phyloP scores from a whole-genome alignment of 1,139 yeast genomes.

The Magnusiomyces sp. region DNA sequence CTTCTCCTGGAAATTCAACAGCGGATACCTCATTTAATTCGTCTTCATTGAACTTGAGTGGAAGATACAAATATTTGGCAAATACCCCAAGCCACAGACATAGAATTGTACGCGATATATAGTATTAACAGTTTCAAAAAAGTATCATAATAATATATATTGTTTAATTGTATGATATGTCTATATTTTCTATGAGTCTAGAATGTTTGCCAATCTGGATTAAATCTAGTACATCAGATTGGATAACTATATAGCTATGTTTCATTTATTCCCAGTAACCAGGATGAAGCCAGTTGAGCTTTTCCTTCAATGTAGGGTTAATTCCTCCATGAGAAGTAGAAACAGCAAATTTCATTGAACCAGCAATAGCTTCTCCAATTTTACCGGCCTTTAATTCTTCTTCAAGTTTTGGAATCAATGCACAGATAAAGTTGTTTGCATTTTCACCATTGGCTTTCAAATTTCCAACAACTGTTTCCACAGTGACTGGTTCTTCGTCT shows the following conservation, averaged over 20 bases:
- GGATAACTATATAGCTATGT: neutral
- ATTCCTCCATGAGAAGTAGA: constrained; percentile 74
- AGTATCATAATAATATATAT: neutral
- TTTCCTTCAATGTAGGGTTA: constrained; percentile 61
- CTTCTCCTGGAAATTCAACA: constrained; percentile 1
- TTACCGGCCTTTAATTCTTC: constrained; percentile 49
- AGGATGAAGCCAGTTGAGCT: constrained; percentile 85
- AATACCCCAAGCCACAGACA: constrained; percentile 15
- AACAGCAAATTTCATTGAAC: constrained; percentile 73
- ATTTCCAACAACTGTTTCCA: constrained; percentile 89
- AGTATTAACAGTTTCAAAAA: no score
- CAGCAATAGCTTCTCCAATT: constrained; percentile 62
- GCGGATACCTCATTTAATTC: neutral
- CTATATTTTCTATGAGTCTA: no score
- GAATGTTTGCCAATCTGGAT: neutral
- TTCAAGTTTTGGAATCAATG: constrained; percentile 58
- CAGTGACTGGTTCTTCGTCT: constrained; percentile 91
- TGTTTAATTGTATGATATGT: neutral
- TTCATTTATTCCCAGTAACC: constrained; percentile 55
- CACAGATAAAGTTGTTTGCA: constrained; percentile 71
- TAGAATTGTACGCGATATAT: constrained; percentile 3
- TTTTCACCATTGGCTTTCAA: constrained; percentile 79
- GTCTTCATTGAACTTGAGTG: constrained; percentile 16
- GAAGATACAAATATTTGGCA: constrained; percentile 18
- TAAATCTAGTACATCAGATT: neutral